A percentile compares a stretch with the other conserved stretches of the same genome.
These are phyloP conservation scores for Tylopilus subfusipes DNA, from an alignment of 768 basidiomycete genomes.

Conservation along the genomic window DNA sequence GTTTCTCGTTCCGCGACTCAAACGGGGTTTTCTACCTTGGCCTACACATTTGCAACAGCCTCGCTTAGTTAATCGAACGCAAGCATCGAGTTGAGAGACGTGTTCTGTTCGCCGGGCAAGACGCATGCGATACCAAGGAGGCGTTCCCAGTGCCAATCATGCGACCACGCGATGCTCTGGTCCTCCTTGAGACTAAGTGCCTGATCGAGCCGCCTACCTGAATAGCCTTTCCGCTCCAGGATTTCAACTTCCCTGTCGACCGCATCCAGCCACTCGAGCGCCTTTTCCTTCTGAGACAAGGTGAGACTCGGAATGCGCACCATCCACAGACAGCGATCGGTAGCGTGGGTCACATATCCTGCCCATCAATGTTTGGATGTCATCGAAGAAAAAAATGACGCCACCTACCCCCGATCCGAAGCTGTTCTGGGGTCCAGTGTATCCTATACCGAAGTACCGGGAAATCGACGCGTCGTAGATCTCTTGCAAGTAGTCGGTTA, in stretches of 20 bases:
- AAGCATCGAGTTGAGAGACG: neutral
- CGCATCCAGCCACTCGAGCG: slow-evolving; percentile 53
- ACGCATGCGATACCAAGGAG: slow-evolving; percentile 36
- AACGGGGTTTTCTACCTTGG: neutral
- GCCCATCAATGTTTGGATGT: neutral
- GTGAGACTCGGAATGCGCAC: slow-evolving; percentile 49
- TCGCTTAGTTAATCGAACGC: neutral
- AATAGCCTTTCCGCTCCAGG: slow-evolving; percentile 34
- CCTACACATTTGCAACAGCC: neutral
- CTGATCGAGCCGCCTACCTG: slow-evolving; percentile 31
- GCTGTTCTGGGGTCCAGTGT: slow-evolving; percentile 61
- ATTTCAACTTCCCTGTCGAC: slow-evolving; percentile 44
- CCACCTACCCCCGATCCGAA: slow-evolving; percentile 48
- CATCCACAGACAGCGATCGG: slow-evolving; percentile 63
- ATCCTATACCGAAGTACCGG: slow-evolving; percentile 69
- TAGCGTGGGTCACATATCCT: slow-evolving; percentile 72
- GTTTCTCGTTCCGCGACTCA: too few species aligned
- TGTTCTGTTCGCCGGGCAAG: slow-evolving; percentile 24
- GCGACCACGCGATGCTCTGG: slow-evolving; percentile 48
- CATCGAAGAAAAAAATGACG: neutral
- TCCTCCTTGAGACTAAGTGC: slow-evolving; percentile 51
- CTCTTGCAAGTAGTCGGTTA: slow-evolving; percentile 57
- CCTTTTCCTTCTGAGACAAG: slow-evolving; percentile 43
- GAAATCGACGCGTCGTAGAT: slow-evolving; percentile 50
- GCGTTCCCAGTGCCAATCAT: slow-evolving; percentile 51